These are phyloP conservation scores for Apodospora peruviana DNA, from an alignment of 495 filamentous ascomycete species.

Conservation along the genomic window DNA sequence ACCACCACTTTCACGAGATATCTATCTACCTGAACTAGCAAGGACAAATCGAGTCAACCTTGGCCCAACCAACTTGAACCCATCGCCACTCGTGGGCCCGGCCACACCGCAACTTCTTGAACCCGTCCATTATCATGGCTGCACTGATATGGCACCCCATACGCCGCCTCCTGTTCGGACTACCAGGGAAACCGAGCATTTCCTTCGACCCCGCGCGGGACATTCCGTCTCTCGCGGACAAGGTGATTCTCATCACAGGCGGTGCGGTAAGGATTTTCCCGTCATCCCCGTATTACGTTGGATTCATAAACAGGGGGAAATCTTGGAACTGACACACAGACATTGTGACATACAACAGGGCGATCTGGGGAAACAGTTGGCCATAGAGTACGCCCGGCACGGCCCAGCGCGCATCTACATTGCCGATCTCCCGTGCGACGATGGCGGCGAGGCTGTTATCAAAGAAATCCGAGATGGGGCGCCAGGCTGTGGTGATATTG, in stretches of 20 bases:
- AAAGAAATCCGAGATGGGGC: constrained; percentile 1
- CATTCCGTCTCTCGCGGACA: constrained; percentile 28
- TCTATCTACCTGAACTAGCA: no score
- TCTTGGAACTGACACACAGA: no score
- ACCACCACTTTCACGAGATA: no score
- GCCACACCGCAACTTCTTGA: no score
- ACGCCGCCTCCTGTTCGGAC: not conserved
- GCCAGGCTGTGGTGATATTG: not conserved
- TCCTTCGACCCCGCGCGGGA: constrained; percentile 5
- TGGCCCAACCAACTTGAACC: no score
- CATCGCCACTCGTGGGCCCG: no score
- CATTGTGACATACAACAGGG: no score
- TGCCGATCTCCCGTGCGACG: constrained; percentile 29
- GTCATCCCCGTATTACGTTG: no score
- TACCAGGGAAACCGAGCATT: not conserved
- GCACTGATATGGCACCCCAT: not conserved
- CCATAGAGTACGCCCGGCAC: constrained; percentile 56
- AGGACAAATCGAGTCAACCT: no score
- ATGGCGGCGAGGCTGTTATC: constrained; percentile 8
- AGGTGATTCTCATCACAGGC: constrained; percentile 58
- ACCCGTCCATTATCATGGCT: no score
- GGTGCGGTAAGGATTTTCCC: constrained; percentile 36
- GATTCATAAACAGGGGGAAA: no score
- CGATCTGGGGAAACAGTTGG: constrained; percentile 61
- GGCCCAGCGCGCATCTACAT: constrained; percentile 51